Conservation (phyloP, 495 filamentous ascomycete genomes). For the Ascobolus immersus region DNA sequence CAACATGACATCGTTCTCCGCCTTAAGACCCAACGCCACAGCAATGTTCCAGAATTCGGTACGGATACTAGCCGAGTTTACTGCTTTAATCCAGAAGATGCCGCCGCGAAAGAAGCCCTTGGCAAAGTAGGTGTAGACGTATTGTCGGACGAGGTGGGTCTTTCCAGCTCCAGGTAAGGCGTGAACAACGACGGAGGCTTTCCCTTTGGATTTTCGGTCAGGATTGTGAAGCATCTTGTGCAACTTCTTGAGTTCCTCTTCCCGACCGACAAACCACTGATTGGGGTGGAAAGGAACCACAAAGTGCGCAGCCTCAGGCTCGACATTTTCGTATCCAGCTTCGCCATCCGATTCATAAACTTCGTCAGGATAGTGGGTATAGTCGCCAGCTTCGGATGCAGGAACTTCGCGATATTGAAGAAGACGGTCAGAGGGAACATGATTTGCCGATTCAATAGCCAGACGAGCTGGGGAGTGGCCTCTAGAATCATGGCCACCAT, state of each 20-base stretch:
- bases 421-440: too few species aligned
- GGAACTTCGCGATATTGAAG: too few species aligned
- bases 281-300: constrained; percentile 19
- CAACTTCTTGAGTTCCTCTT: constrained; percentile 40
- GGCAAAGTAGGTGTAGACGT: constrained; percentile 31
- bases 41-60: constrained; percentile 55
- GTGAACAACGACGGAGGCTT: constrained; percentile 42
- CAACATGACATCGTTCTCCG: constrained; percentile 18
- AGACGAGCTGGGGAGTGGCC: too few species aligned
- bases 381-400: too few species aligned
- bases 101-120: constrained; percentile 46
- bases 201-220: constrained; percentile 33
- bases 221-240: constrained; percentile 41
- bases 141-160: constrained; percentile 58
- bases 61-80: background rate
- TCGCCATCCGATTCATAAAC: too few species aligned
- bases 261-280: constrained; percentile 46
- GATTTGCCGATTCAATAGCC: too few species aligned
- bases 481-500: too few species aligned
- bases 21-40: constrained; percentile 30
- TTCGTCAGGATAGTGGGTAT: too few species aligned
- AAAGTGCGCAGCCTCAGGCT: too few species aligned
- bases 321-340: too few species aligned
- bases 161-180: constrained; percentile 59
- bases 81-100: constrained; percentile 45